Evolutionary conservation across 2,329 filamentous ascomycete species (phyloP), one percentile per base, ranked within the genome.

Genomic region (Sarocladiaceae sp.): DNA sequence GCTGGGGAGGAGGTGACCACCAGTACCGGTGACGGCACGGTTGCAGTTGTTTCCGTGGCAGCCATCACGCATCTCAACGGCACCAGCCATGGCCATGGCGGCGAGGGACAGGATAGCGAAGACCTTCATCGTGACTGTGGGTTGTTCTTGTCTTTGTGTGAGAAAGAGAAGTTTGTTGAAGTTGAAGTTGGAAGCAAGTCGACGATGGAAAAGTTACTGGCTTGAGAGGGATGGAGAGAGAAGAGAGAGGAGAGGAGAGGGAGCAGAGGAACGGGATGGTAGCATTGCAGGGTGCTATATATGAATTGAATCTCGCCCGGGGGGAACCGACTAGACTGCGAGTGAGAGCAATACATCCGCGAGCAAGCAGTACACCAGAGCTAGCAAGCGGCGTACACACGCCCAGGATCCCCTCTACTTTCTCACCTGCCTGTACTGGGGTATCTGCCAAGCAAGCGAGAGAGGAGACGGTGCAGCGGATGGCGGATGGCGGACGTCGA

Each of bases 41-140:
- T 71, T 71, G 66, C 72, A 76, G 67, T 74, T 75, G 67, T 76
- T 71, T 59, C 66, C 70, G 55, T 63, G 56, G 61, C 69, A 73
- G 53, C 55, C 47, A 20, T 37, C 58, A 54, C 69, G 70, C 56
- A 60, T 57, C 53, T 69, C 63, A 29, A 72, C 53, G 51, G 65
- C 60, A 59, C 62, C 60, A 52, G 67, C 70, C 47, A 69, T 57
- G 58, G 66, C 70, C 50, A 66, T 58, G 55, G 65, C 66, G 55
- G 64, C 66, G 52, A 72, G 59, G 42, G 66, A 67, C 44, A 73
- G 65, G 57, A 69, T 57, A 55, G 65, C 60, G 59, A 64, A 59
- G 62, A 66, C 60, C 68, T 74, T 73, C 72, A 74, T 74, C 47
- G 62, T 70, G 64, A 61, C 55, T 35, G 53, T 26, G 20, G 28